Evolutionary conservation across 2,329 filamentous ascomycete genomes (phyloP), one percentile per base, ranked within the genome.

Genomic region (Thelonectria olida): DNA sequence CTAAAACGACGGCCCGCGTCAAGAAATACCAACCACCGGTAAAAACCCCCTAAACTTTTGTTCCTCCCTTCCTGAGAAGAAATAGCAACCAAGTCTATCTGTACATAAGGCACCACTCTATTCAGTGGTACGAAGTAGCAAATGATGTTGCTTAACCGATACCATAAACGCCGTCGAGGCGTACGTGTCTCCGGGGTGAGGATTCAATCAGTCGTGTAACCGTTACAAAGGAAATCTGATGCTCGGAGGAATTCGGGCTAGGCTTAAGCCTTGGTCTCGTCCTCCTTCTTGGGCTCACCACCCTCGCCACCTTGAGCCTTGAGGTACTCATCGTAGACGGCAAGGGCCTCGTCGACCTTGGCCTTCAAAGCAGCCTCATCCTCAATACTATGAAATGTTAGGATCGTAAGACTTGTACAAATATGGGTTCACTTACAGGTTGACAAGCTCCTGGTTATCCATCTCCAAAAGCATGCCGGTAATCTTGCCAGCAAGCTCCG

Each of bases 401-500:
- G 39, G 20, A 8, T 47, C 28, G 42, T 62, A 52, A 65, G 47
- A 23, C 36, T 10, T 9, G 49, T 31, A 7, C 28, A 23, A 23
- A 13, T 47, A 28, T 20, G 9, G 3, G 7, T 23, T 12, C 28
- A 92, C 94, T 92, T 90, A 97, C 92, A 99, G 88, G 82, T 92
- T 92, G 76, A 99, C 87, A 73, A 99, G 85, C 84, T 99, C 96
- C 59, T 85, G 79, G 82, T 98, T 98, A 74, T 98, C 96, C 96
- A 99, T 99, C 88, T 99, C 96, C 73, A 99, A 83, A 74, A 99
- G 91, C 96, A 99, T 99, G 82, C 96, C 96, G 64, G 96, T 99
- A 80, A 99, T 98, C 90, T 99, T 99, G 77, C 96, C 96, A 65
- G 96, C 96, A 74, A 99, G 86, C 74, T 97, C 94, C 62, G 93